A percentile compares a stretch with the other conserved stretches of the same genome.
Evolutionary conservation across 208 protist species (phyloP).

Genomic region (Leishmania gerbilli): DNA sequence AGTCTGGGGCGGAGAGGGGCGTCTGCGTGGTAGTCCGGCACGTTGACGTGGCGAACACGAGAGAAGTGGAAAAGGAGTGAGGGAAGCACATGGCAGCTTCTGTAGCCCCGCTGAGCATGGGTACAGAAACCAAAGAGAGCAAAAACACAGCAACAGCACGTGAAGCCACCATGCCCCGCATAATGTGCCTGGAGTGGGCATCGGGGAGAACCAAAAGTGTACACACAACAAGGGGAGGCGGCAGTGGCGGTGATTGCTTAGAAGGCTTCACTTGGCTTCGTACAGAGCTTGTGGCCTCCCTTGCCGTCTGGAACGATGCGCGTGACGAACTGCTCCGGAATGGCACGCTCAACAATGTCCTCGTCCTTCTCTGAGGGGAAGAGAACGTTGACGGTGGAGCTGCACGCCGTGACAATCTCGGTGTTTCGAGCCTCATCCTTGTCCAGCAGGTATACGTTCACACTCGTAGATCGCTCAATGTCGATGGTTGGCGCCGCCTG

Average conservation of each 20-base stretch:
- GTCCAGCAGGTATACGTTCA: conserved; percentile 79
- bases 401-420: conserved; percentile 77
- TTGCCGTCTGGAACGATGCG: conserved; percentile 65
- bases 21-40: neutral
- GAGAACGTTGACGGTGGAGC: conserved; percentile 74
- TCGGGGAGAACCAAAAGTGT: neutral
- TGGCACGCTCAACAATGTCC: conserved; percentile 68
- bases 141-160: neutral
- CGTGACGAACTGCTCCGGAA: conserved; percentile 85
- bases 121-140: neutral
- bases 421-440: conserved; percentile 54
- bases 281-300: conserved; percentile 65
- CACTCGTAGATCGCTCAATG: conserved; percentile 61
- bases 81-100: neutral
- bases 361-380: conserved; percentile 60
- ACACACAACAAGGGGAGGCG: neutral
- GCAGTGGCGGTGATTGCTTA: neutral
- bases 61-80: neutral
- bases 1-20: neutral
- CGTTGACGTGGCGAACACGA: neutral
- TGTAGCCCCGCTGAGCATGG: neutral
- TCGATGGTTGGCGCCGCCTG: conserved; percentile 61
- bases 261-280: conserved; percentile 47
- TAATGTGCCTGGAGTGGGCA: neutral
- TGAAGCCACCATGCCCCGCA: neutral